Percentiles rank a stretch among this genome's conserved stretches.
Evolutionary conservation across 768 basidiomycete species (phyloP).

Genomic region (Stropharia rugosoannulata): DNA sequence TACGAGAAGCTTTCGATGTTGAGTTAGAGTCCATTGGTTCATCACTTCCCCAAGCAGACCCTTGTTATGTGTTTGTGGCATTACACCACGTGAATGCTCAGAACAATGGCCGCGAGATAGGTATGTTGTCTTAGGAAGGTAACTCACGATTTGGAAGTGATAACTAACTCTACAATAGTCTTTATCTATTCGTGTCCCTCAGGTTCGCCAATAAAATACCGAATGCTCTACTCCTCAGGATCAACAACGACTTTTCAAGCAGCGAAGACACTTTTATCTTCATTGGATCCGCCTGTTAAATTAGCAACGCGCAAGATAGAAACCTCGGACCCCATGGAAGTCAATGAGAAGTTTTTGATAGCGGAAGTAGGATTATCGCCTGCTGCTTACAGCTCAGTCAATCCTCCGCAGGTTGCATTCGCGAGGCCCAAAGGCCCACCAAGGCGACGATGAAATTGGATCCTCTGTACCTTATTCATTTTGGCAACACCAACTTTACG

Average conservation of each 20-base stretch:
- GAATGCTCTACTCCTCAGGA: conserved; percentile 88
- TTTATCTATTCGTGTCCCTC: conserved; percentile 94
- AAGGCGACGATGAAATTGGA: conserved; percentile 30
- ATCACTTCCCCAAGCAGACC: conserved; percentile 54
- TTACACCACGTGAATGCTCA: conserved; percentile 49
- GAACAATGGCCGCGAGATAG: conserved; percentile 53
- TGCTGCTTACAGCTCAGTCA: conserved; percentile 4
- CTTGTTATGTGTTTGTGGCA: conserved; percentile 69
- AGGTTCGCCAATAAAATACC: conserved; percentile 73
- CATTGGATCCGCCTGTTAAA: conserved; percentile 35
- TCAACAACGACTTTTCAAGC: conserved; percentile 54
- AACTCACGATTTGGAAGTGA: not conserved
- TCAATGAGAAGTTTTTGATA: conserved; percentile 63
- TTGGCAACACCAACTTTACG: not conserved
- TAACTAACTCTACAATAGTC: conserved; percentile 37
- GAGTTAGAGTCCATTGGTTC: conserved; percentile 43
- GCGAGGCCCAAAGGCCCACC: conserved; percentile 70
- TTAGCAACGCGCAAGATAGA: conserved; percentile 69
- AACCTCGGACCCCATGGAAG: conserved; percentile 75
- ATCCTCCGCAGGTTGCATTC: conserved; percentile 46
- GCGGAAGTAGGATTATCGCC: conserved; percentile 48
- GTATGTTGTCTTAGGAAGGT: conserved; percentile 36
- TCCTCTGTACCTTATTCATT: not conserved
- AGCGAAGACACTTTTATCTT: conserved; percentile 51
- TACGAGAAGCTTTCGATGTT: conserved; percentile 40